Percentiles rank a stretch among this genome's conserved stretches.
phyloP scores from a whole-genome alignment of 768 basidiomycete genomes.

The Sporobolomyces pararoseus region DNA sequence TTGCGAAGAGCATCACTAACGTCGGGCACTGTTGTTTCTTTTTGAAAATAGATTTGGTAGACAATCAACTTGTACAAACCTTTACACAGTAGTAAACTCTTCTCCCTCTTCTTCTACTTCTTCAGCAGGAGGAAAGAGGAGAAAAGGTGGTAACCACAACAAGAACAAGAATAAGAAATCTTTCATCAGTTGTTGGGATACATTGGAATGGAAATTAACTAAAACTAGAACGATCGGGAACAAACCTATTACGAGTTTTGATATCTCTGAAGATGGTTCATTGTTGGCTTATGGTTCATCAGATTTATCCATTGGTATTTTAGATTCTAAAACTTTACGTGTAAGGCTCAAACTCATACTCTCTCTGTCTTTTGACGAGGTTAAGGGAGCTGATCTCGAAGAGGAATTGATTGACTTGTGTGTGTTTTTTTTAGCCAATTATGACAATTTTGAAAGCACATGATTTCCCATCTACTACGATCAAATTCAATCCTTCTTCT shows the following conservation, averaged over 20 bases:
- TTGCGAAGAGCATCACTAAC: not conserved
- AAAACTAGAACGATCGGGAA: constrained; percentile 70
- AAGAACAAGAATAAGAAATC: too few relatives aligned
- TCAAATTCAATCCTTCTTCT: constrained; percentile 80
- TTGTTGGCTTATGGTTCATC: constrained; percentile 81
- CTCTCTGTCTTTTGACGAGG: not conserved
- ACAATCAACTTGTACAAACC: constrained; percentile 56
- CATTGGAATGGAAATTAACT: constrained; percentile 63
- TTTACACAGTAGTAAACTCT: constrained; percentile 73
- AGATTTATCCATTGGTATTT: constrained; percentile 74
- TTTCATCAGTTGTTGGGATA: constrained; percentile 58
- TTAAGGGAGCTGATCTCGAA: not conserved
- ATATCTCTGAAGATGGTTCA: constrained; percentile 64
- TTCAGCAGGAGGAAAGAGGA: not conserved
- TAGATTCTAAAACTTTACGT: constrained; percentile 71
- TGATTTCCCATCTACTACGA: constrained; percentile 84
- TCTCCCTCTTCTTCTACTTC: constrained; percentile 50
- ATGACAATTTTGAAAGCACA: constrained; percentile 87
- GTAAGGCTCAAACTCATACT: constrained; percentile 54
- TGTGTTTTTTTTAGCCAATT: constrained; percentile 62
- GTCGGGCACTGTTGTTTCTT: not conserved
- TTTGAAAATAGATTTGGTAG: constrained; percentile 54
- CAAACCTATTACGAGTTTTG: constrained; percentile 79
- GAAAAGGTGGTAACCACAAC: constrained; percentile 44
- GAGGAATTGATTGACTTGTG: not conserved